Conservation (phyloP, 495 filamentous ascomycete species). For the Articulospora tetracladia region DNA sequence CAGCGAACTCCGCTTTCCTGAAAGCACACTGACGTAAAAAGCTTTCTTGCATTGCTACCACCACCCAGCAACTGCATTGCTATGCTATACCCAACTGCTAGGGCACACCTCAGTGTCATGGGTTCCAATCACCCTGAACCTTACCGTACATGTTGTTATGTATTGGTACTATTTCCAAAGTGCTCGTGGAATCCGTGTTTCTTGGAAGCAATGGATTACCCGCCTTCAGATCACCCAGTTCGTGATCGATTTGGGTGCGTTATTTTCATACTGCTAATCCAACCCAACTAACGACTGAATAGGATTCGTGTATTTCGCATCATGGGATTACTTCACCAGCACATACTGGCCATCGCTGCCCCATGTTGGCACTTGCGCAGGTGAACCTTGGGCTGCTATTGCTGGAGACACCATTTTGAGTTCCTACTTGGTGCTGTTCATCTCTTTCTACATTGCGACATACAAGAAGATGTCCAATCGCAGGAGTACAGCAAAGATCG, state of each 20-base stretch:
- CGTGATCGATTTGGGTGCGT: slow-evolving; percentile 67
- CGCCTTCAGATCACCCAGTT: slow-evolving; percentile 78
- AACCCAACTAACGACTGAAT: slow-evolving; percentile 2
- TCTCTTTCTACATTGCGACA: slow-evolving; percentile 93
- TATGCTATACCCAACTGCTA: slow-evolving; percentile 76
- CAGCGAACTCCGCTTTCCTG: neutral
- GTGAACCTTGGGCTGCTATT: slow-evolving; percentile 93
- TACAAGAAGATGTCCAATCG: slow-evolving; percentile 41
- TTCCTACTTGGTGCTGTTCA: slow-evolving; percentile 92
- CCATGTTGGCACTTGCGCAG: slow-evolving; percentile 76
- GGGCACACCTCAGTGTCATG: slow-evolving; percentile 70
- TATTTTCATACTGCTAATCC: neutral
- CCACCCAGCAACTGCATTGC: slow-evolving; percentile 73
- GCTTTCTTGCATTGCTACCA: slow-evolving; percentile 83
- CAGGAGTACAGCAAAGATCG: slow-evolving; percentile 1
- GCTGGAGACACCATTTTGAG: slow-evolving; percentile 82
- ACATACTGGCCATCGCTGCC: slow-evolving; percentile 83
- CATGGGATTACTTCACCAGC: slow-evolving; percentile 85
- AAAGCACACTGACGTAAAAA: slow-evolving; percentile 22
- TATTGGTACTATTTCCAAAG: slow-evolving; percentile 77
- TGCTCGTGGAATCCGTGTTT: slow-evolving; percentile 70
- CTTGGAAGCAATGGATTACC: slow-evolving; percentile 86
- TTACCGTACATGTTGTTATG: slow-evolving; percentile 74
- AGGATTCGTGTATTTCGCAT: slow-evolving; percentile 92
- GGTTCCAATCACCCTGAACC: slow-evolving; percentile 70